Evolutionary conservation across 371 early-diverging fungal genomes (phyloP).

Genomic region (Rhizopus microsporus): DNA sequence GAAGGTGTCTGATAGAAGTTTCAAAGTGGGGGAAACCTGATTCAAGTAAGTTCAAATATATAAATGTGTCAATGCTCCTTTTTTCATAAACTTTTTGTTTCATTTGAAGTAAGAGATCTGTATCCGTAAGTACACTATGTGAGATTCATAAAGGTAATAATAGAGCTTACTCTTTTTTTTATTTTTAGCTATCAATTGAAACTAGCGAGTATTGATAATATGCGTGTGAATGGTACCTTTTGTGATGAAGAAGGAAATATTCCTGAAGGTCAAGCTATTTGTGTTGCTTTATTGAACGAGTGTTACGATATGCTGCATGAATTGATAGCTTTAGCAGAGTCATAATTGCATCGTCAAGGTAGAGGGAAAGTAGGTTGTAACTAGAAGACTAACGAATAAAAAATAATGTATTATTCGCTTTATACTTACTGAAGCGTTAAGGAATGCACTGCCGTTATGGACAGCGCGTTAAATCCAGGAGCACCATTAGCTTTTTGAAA

Average conservation of each 20-base stretch:
- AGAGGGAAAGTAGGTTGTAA: too few species aligned
- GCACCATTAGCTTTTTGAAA: too few species aligned
- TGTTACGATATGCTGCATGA: slow-evolving; percentile 88
- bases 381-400: too few species aligned
- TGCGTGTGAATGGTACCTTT: slow-evolving; percentile 86
- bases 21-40: slow-evolving; percentile 81
- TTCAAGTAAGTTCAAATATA: slow-evolving; percentile 48
- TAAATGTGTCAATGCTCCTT: not conserved
- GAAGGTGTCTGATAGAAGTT: slow-evolving; percentile 80
- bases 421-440: too few species aligned
- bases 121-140: slow-evolving; percentile 60
- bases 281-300: slow-evolving; percentile 81
- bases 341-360: not conserved
- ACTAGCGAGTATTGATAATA: slow-evolving; percentile 77
- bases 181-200: slow-evolving; percentile 73
- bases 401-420: too few species aligned
- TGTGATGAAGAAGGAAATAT: slow-evolving; percentile 80
- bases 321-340: slow-evolving; percentile 48
- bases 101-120: slow-evolving; percentile 63
- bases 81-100: not conserved
- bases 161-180: not conserved
- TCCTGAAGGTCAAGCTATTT: slow-evolving; percentile 85
- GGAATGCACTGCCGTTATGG: too few species aligned
- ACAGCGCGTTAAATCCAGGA: too few species aligned
- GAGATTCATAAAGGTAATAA: not conserved